Conservation (phyloP, 768 basidiomycete genomes). For the Psilocybe sp. region DNA sequence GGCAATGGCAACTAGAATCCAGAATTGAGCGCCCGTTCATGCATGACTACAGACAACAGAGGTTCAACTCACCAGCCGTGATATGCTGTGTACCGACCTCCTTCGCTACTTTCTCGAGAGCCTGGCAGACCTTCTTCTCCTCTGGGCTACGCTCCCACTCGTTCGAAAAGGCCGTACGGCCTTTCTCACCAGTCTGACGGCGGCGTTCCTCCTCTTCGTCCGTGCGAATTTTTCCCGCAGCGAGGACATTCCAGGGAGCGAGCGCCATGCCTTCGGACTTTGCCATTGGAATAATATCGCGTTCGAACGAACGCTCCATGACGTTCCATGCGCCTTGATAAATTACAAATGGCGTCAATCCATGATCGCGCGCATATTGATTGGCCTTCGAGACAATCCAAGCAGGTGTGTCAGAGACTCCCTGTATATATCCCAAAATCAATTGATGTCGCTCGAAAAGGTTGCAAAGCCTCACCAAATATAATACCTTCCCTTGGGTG, state of each 20-base stretch:
- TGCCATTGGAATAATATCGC: constrained; percentile 51
- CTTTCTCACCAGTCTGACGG: constrained; percentile 32
- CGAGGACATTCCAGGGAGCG: constrained; percentile 32
- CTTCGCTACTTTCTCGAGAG: constrained; percentile 47
- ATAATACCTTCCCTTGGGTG: constrained; percentile 49
- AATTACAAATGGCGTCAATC: constrained; percentile 47
- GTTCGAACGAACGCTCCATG: constrained; percentile 45
- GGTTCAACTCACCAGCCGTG: constrained; percentile 37
- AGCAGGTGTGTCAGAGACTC: constrained; percentile 41
- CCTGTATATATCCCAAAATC: constrained; percentile 16
- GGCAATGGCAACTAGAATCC: constrained; percentile 43
- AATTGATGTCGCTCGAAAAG: not conserved
- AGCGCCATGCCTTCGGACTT: constrained; percentile 33
- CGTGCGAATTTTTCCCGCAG: constrained; percentile 48
- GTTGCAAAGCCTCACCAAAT: constrained; percentile 23
- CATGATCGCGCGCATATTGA: constrained; percentile 48
- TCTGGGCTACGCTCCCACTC: constrained; percentile 8
- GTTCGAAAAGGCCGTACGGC: constrained; percentile 25
- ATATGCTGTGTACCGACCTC: constrained; percentile 48
- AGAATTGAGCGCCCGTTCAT: not conserved
- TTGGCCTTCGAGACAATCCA: constrained; percentile 51
- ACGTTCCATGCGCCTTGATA: constrained; percentile 51
- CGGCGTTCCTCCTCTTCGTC: constrained; percentile 38
- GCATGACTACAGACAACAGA: not conserved
- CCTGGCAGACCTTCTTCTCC: constrained; percentile 16